A percentile compares a stretch with the other conserved stretches of the same genome.
Conservation (phyloP, 2,329 filamentous ascomycete genomes). For the Colletotrichum sp. region DNA sequence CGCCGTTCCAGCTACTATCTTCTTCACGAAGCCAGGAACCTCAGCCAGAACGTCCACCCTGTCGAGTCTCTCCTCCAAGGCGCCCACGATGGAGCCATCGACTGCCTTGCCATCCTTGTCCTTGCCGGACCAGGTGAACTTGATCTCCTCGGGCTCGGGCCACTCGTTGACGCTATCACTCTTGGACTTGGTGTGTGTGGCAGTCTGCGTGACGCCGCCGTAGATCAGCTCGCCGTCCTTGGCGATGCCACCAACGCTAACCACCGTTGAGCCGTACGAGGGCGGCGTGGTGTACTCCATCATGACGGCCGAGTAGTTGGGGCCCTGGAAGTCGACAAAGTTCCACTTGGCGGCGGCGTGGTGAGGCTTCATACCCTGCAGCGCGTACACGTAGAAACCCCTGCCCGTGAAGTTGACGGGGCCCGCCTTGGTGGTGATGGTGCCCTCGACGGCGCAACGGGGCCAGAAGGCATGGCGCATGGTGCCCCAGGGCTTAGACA, state of each 20-base stretch:
- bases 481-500: slow-evolving; percentile 83
- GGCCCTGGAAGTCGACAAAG: slow-evolving; percentile 89
- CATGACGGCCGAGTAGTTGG: slow-evolving; percentile 84
- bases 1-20: slow-evolving; percentile 84
- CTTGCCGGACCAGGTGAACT: slow-evolving; percentile 80
- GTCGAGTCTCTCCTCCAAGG: slow-evolving; percentile 74
- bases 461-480: slow-evolving; percentile 98
- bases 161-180: slow-evolving; percentile 82
- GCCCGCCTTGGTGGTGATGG: slow-evolving; percentile 81
- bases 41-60: slow-evolving; percentile 96
- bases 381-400: slow-evolving; percentile 80
- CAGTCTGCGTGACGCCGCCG: slow-evolving; percentile 70
- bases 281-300: slow-evolving; percentile 97
- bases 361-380: slow-evolving; percentile 99
- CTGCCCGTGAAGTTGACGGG: slow-evolving; percentile 82
- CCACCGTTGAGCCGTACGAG: slow-evolving; percentile 85
- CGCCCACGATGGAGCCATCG: slow-evolving; percentile 71
- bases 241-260: slow-evolving; percentile 82
- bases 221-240: slow-evolving; percentile 82
- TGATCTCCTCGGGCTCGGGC: slow-evolving; percentile 81
- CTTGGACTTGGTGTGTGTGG: slow-evolving; percentile 71
- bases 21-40: slow-evolving; percentile 94
- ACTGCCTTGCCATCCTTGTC: slow-evolving; percentile 78
- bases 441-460: slow-evolving; percentile 80
- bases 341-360: slow-evolving; percentile 94